Conservation (phyloP, 306 rosid species). For the Castanea sativa region DNA sequence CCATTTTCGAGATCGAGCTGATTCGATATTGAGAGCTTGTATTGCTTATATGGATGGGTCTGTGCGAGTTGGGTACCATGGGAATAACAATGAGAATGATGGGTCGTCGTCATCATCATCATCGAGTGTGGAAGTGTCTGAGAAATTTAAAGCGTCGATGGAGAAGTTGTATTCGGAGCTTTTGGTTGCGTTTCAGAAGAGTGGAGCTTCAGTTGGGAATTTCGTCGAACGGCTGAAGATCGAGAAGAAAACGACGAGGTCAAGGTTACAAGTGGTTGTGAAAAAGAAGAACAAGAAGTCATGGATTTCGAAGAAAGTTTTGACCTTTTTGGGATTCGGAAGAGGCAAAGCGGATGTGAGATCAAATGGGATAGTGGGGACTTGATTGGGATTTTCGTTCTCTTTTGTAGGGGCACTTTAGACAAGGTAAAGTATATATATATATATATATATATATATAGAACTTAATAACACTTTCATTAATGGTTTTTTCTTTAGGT, state of each 20-base stretch:
- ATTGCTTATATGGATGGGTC: conserved; percentile 31
- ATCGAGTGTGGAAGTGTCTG: not conserved
- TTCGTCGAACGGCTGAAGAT: not conserved
- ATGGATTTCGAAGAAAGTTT: conserved; percentile 15
- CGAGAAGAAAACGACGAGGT: not conserved
- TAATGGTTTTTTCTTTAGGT: not conserved
- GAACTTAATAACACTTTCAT: too few species aligned
- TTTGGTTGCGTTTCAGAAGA: conserved; percentile 3
- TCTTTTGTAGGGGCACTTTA: not conserved
- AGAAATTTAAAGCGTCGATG: conserved; percentile 3
- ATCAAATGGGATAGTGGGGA: not conserved
- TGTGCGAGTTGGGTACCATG: conserved; percentile 28
- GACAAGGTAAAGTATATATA: rapidly evolving
- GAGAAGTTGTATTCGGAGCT: conserved; percentile 11
- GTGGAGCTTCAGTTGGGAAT: conserved; percentile 23
- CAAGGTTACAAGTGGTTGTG: not conserved
- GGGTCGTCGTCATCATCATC: too few species aligned
- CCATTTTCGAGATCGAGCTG: conserved; percentile 32
- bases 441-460: too few species aligned
- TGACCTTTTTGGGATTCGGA: conserved; percentile 15
- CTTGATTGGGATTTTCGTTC: not conserved
- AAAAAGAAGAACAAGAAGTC: not conserved
- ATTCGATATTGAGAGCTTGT: conserved; percentile 34
- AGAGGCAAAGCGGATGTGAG: not conserved
- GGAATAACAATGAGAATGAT: not conserved